These are phyloP conservation scores for Rutstroemia sp. DNA, from an alignment of 2,329 filamentous ascomycete species.

Conservation along the genomic window DNA sequence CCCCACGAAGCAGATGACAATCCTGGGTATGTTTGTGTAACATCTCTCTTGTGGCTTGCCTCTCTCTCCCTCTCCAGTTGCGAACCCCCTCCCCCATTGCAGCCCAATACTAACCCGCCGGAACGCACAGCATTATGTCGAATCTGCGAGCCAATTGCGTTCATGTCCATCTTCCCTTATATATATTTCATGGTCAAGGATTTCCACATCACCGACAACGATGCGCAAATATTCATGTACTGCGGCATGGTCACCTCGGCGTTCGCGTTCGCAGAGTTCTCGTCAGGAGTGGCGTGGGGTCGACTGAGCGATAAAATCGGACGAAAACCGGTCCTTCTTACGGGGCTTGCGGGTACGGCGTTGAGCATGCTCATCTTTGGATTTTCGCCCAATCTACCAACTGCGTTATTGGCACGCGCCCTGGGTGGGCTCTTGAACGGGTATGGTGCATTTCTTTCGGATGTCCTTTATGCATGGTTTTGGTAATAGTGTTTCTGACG, in stretches of 20 bases:
- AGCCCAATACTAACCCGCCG: not conserved
- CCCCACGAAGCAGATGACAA: constrained; percentile 42
- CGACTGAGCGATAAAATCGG: constrained; percentile 85
- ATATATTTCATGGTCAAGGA: constrained; percentile 96
- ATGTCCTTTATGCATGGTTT: not conserved
- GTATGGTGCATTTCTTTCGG: constrained; percentile 40
- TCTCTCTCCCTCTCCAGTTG: not conserved
- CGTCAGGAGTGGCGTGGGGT: constrained; percentile 88
- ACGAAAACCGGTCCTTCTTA: constrained; percentile 84
- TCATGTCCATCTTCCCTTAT: constrained; percentile 99
- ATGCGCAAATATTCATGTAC: constrained; percentile 79
- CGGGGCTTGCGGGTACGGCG: constrained; percentile 83
- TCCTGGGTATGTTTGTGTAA: constrained; percentile 38
- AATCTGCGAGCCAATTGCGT: constrained; percentile 97
- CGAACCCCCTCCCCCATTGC: not conserved
- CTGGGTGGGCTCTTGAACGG: constrained; percentile 89
- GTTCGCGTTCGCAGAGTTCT: constrained; percentile 93
- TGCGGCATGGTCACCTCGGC: constrained; percentile 94
- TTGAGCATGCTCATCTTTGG: constrained; percentile 91
- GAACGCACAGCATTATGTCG: constrained; percentile 66
- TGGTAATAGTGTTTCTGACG: constrained; percentile 14
- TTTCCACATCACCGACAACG: constrained; percentile 75
- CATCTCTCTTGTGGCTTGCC: not conserved
- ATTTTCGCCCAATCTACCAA: constrained; percentile 73
- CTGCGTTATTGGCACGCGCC: constrained; percentile 80